Conservation (phyloP, 2,329 filamentous ascomycete genomes). For the Pseudocercospora macadamiae region DNA sequence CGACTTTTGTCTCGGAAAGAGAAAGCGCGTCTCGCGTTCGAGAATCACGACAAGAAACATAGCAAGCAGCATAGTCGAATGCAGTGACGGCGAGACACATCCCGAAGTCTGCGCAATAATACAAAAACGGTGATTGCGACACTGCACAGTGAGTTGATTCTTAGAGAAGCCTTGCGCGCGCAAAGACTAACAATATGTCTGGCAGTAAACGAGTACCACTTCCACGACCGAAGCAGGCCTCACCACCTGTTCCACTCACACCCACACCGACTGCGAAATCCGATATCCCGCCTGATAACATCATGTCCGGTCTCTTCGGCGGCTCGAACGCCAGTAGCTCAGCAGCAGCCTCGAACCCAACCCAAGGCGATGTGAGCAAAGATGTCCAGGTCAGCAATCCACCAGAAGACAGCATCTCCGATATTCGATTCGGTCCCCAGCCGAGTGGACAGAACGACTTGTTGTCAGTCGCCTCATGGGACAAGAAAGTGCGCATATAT, state of each 20-base stretch:
- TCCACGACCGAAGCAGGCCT: too few relatives aligned
- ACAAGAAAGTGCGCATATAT: slow-evolving; percentile 97
- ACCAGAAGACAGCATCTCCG: slow-evolving; percentile 87
- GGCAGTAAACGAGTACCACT: not conserved
- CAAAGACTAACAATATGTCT: not conserved
- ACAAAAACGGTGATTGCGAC: not conserved
- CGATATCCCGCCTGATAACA: not conserved
- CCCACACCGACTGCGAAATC: not conserved
- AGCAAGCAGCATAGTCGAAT: not conserved
- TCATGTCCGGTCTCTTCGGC: slow-evolving; percentile 51
- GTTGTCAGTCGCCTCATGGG: slow-evolving; percentile 90
- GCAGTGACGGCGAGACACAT: not conserved
- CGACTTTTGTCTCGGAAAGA: not conserved
- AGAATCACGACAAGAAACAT: not conserved
- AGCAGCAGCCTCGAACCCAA: slow-evolving; percentile 62
- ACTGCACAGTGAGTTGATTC: not conserved
- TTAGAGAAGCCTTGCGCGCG: not conserved
- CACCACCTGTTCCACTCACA: too few relatives aligned
- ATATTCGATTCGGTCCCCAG: slow-evolving; percentile 77
- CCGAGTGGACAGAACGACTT: slow-evolving; percentile 61
- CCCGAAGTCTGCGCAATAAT: not conserved
- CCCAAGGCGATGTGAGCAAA: slow-evolving; percentile 86
- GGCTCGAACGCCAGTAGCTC: slow-evolving; percentile 54
- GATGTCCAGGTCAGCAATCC: slow-evolving; percentile 79
- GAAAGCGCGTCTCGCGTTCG: not conserved